Evolutionary conservation across 305 asterid species (phyloP).

Genomic region (Fraxinus xanthoxyloides): DNA sequence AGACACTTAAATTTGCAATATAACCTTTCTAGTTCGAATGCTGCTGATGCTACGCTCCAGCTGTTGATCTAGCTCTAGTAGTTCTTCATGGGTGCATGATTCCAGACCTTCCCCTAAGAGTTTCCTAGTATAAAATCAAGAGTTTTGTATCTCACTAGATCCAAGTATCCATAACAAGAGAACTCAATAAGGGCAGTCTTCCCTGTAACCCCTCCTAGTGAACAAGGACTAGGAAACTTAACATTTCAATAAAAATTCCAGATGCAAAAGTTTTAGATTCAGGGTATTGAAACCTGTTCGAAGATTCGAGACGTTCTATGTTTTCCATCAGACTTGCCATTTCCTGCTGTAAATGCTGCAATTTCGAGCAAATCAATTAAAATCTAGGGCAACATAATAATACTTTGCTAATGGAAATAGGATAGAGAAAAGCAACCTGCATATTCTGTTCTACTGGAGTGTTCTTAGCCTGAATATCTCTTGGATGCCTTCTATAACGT

Average conservation of each 20-base stretch:
- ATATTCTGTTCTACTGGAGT: conserved; percentile 49
- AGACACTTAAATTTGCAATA: not conserved
- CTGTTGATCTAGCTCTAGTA: conserved; percentile 70
- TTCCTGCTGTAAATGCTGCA: conserved; percentile 68
- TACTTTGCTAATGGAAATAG: not conserved
- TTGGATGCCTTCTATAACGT: conserved; percentile 59
- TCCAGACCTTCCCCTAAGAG: conserved; percentile 74
- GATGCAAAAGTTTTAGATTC: not conserved
- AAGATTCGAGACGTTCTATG: conserved; percentile 69
- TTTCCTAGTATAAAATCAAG: conserved; percentile 39
- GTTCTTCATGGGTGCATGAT: conserved; percentile 65
- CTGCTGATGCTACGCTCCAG: conserved; percentile 58
- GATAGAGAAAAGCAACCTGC: conserved; percentile 40
- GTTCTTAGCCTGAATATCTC: conserved; percentile 51
- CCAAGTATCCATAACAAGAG: not conserved
- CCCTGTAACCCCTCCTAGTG: not conserved
- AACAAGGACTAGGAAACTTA: not conserved
- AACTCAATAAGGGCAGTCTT: not conserved
- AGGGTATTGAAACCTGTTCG: conserved; percentile 49
- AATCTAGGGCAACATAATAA: not conserved
- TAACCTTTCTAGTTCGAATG: conserved; percentile 73
- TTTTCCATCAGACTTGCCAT: conserved; percentile 63
- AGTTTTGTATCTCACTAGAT: not conserved
- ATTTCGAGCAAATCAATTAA: not conserved
- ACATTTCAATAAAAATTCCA: not conserved